phyloP scores from a whole-genome alignment of 805 yeast genomes.

The Metschnikowia reukaufii region DNA sequence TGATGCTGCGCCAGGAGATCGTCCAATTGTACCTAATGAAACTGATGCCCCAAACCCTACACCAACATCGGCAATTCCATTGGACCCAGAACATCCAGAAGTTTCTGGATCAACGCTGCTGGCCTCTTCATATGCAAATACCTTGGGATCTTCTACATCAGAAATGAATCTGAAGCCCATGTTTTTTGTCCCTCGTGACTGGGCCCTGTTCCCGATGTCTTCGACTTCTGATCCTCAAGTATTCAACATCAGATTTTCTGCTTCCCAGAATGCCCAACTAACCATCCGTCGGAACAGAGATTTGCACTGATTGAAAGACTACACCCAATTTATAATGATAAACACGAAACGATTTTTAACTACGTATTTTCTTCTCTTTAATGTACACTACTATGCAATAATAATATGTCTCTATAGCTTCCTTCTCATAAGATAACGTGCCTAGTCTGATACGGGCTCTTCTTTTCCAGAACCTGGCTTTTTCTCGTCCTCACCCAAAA shows the following conservation, averaged over 20 bases:
- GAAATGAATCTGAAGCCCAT: not conserved
- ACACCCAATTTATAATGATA: not conserved
- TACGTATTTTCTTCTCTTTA: not conserved
- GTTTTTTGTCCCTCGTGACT: slow-evolving; percentile 12
- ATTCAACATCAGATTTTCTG: slow-evolving; percentile 7
- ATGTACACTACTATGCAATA: not conserved
- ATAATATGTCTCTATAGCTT: too few relatives aligned
- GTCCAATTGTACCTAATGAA: slow-evolving; percentile 1
- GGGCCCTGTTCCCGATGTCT: slow-evolving; percentile 7
- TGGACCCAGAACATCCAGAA: too few relatives aligned
- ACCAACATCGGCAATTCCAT: too few relatives aligned
- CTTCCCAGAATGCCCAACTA: slow-evolving; percentile 5
- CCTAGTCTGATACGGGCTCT: too few relatives aligned
- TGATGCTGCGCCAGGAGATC: slow-evolving; percentile 2
- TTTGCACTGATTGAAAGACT: not conserved
- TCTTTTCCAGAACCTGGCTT: too few relatives aligned
- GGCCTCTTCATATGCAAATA: too few relatives aligned
- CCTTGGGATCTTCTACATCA: too few relatives aligned
- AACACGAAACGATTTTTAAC: not conserved
- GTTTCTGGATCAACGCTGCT: too few relatives aligned
- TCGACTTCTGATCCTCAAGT: slow-evolving; percentile 4
- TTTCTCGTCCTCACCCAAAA: not conserved
- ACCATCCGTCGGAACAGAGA: not conserved
- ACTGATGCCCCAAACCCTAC: slow-evolving; percentile 1
- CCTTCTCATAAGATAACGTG: too few relatives aligned